These are phyloP conservation scores for Cunninghamia lanceolata DNA, from an alignment of 75 land plant genomes.

Conservation along the genomic window DNA sequence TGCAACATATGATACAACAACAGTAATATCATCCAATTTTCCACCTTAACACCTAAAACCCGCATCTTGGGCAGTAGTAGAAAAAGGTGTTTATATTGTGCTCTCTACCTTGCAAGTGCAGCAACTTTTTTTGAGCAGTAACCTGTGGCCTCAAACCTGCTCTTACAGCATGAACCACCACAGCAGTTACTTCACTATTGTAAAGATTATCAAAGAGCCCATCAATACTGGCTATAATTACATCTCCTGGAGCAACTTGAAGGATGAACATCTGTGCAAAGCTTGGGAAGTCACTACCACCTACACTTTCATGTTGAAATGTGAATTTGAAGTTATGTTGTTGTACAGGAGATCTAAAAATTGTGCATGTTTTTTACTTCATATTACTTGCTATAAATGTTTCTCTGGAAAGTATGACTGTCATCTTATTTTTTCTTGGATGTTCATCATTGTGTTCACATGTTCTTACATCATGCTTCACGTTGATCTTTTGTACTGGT, in stretches of 20 bases:
- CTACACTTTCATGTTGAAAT: conserved; percentile 82
- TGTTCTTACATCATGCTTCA: too few relatives aligned
- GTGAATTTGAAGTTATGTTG: conserved; percentile 92
- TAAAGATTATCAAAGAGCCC: conserved; percentile 94
- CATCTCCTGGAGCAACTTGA: conserved; percentile 89
- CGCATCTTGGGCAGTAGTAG: conserved; percentile 98
- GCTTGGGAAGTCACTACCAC: conserved; percentile 74
- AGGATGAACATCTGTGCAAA: conserved; percentile 88
- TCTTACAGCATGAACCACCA: conserved; percentile 80
- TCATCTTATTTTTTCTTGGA: too few relatives aligned
- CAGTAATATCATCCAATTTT: conserved; percentile 93
- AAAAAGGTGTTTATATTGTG: conserved; percentile 71
- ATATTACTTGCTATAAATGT: too few relatives aligned
- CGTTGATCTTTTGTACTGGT: too few relatives aligned
- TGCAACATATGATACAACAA: conserved; percentile 75
- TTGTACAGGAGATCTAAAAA: conserved; percentile 86
- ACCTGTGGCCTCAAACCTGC: conserved; percentile 88
- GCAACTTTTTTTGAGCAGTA: conserved; percentile 92
- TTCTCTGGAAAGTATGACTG: too few relatives aligned
- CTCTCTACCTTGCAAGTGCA: conserved; percentile 79
- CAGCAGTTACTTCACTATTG: conserved; percentile 79
- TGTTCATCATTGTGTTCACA: too few relatives aligned
- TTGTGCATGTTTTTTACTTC: too few relatives aligned
- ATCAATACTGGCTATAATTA: conserved; percentile 94
- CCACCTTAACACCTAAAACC: conserved; percentile 93